Evolutionary conservation across 2,329 filamentous ascomycete species (phyloP), one percentile per base, ranked within the genome.

Genomic region (Coniosporium tulheliwenetii): DNA sequence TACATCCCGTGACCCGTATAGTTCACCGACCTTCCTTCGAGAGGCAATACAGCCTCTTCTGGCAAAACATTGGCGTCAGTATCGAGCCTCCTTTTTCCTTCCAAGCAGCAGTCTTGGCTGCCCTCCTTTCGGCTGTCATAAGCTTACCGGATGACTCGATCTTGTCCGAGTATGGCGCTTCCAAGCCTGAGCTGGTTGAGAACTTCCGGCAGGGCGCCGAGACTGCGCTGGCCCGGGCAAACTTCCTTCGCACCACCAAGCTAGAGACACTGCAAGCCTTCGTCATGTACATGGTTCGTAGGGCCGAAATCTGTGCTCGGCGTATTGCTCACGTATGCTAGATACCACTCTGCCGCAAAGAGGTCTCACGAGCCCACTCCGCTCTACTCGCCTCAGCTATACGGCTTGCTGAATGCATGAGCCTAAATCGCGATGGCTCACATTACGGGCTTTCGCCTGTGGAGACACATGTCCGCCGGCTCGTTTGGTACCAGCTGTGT

Each of bases 401-500:
- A 35, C 70, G 81, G 12, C 72, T 85, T 54, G 81, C 79, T 5
- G 79, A 85, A 60, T 85, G 80, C 50, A 84, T 85, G 77, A 79
- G 80, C 2, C 61, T 86, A 13, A 79, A 86, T 52, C 71, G 79
- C 8, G 81, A 86, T 47, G 79, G 79, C 12, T 70, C 74, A 36
- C 67, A 70, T 8, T 85, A 82, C 50, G 74, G 72, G 1, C 67
- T 81, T 42, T 73, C 69, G 2, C 70, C 81, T 0, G 61, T 85
- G 2, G 81, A 86, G 49, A 77, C 75, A 0, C 80, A 86, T 40
- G 67, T 85, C 2, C 73, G 81, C 10, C 73, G 81, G 4, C 61
- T 85, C 33, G 67, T 85, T 30, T 86, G 81, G 82, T 78, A 85
- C 53, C 81, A 86, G 50, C 66, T 87, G 14, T 85, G 79, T 56